Base-by-base conservation (phyloP, 345 rosid species). In the Gossypium stocksii region DNA sequence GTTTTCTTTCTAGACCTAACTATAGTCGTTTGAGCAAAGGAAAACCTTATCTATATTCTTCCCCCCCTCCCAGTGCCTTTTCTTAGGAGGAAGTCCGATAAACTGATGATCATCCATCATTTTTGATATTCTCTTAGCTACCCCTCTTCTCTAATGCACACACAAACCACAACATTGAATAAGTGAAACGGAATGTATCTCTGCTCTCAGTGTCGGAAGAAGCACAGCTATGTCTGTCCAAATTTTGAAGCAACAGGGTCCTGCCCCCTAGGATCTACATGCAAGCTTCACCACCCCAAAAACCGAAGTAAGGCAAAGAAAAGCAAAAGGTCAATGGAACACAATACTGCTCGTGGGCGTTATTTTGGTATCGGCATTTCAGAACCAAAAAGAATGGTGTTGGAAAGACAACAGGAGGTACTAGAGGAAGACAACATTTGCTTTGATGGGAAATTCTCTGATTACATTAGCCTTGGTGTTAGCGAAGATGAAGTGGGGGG, bases 201-300 rank as follows among this genome's bases (percentile, higher is more conserved):
- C 73, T 90, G 88, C 80, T 83, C 70, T 86, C 96, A 95, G 98
- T 93, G 98, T 85, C 88, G 84, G 87, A 93, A 89, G 91, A 93
- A 90, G 91, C 98, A 93, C 89, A 91, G 89, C 80, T 87, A 88
- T 76, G 87, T 83, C 71, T 93, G 98, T 86, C 97, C 98, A 20
- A 71, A 63, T 53, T 91, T 85, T 45, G 90, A 90, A 81, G 90
- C 91, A 45, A 90, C 87, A 20, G 96, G 98, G 70, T 85, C 85
- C 58, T 93, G 98, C 82, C 80, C 91, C 54, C 86, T 84, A 72
- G 98, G 96, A 80, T 81, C 90, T 60, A 90, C 90, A 77, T 91
- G 98, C 91, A 91, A 89, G 85, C 96, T 91, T 77, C 97, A 91
- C 82, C 97, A 93, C 79, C 98, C 97, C 10, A 93, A 89, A 82